Evolutionary conservation across 2,329 filamentous ascomycete species (phyloP).

Genomic region (Fusarium subtropicale): DNA sequence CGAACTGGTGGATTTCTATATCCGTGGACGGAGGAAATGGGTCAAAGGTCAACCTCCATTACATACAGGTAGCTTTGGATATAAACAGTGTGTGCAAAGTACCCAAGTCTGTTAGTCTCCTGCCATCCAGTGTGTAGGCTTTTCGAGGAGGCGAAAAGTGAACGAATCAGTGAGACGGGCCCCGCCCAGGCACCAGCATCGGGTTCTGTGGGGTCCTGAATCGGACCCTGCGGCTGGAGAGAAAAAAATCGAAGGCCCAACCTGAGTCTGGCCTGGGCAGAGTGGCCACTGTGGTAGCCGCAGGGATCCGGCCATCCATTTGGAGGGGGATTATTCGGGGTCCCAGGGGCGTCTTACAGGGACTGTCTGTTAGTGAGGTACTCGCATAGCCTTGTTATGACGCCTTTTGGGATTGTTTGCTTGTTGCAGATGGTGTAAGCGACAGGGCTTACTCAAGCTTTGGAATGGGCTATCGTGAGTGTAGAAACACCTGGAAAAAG

Average conservation of each 20-base stretch:
- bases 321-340: slow-evolving; percentile 15
- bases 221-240: slow-evolving; percentile 47
- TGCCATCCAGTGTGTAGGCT: background rate
- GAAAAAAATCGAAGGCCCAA: slow-evolving; percentile 41
- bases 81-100: background rate
- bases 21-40: background rate
- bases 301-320: slow-evolving; percentile 6
- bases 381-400: slow-evolving; percentile 41
- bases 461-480: background rate
- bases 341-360: slow-evolving; percentile 22
- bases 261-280: background rate
- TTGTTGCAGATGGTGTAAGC: slow-evolving; percentile 24
- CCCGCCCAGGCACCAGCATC: slow-evolving; percentile 8
- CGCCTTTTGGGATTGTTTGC: slow-evolving; percentile 1
- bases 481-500: slow-evolving; percentile 32
- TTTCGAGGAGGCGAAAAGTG: slow-evolving; percentile 26
- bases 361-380: slow-evolving; percentile 41
- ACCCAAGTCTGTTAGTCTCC: background rate
- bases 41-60: background rate
- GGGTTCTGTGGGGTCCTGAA: slow-evolving; percentile 31
- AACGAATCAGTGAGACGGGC: slow-evolving; percentile 33
- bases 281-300: slow-evolving; percentile 35
- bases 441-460: slow-evolving; percentile 17
- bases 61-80: background rate
- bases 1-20: too few relatives aligned